phyloP scores from a whole-genome alignment of 106 monocot species.

The Acanthochlamys bracteata region DNA sequence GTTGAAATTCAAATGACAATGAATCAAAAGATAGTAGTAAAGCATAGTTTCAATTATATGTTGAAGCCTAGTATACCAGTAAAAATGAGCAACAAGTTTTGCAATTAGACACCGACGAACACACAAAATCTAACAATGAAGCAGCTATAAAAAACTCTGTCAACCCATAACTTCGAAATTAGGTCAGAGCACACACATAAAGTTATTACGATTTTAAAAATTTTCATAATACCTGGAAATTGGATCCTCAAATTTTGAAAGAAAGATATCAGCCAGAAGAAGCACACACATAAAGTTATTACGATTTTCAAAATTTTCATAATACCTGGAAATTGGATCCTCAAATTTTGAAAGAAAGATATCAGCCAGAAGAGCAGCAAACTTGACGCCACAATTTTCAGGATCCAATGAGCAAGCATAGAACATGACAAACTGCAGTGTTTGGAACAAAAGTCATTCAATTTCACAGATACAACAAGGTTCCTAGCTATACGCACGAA shows the following conservation, averaged over 20 bases:
- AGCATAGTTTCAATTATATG: no score
- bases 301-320: neutral
- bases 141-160: no score
- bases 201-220: neutral
- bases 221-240: slow-evolving; percentile 51
- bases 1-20: no score
- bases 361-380: slow-evolving; percentile 54
- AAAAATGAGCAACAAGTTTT: no score
- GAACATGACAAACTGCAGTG: slow-evolving; percentile 84
- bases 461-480: neutral
- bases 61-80: no score
- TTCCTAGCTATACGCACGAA: neutral
- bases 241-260: slow-evolving; percentile 41
- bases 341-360: slow-evolving; percentile 52
- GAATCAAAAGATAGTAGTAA: no score
- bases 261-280: slow-evolving; percentile 60
- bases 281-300: neutral
- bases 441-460: neutral
- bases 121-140: no score
- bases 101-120: no score
- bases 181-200: no score
- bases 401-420: slow-evolving; percentile 96
- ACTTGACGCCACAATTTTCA: slow-evolving; percentile 53
- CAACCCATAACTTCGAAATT: no score
- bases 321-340: slow-evolving; percentile 66